Evolutionary conservation across 2,329 filamentous ascomycete species (phyloP), one percentile per base, ranked within the genome.

Genomic region (Scopulariopsis brevicaulis): DNA sequence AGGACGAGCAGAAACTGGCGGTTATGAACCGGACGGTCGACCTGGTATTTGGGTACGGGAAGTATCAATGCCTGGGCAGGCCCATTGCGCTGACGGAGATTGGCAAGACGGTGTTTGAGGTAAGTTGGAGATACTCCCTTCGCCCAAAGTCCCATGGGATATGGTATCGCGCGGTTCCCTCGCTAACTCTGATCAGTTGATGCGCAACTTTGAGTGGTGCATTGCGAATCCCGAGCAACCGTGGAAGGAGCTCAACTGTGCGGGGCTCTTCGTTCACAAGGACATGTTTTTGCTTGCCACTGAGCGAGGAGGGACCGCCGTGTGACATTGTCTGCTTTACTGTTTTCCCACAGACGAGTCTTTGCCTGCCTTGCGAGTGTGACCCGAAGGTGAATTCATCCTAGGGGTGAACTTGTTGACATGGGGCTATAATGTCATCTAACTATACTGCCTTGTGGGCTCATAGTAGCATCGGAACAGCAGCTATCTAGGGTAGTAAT

Each of bases 81-180:
- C 66, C 66, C 0, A 65, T 75, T 20, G 72, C 73, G 1, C 54
- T 69, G 10, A 69, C 74, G 63, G 72, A 75, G 62, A 22, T 74
- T 57, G 71, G 72, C 37, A 70, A 71, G 64, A 54, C 69, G 2
- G 65, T 73, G 46, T 72, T 75, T 24, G 74, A 79, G 68, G 71
- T 73, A 53, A 46, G 40, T 46, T 46, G 40, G 2, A 46, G 15
- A 6, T 12, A 6, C 6, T 40, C n/a, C 14, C 40, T 46, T n/a
- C n/a, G 5, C 40, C n/a, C 7, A 18, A 32, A 8, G 14, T 46
- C 3, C 11, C 12, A 4, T 40, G 24, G 46, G 2, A 59, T 20
- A 18, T 22, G 43, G 20, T 34, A 34, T 59, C 34, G 4, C 12
- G 32, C 20, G 14, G 12, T 35, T 55, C n/a, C 3, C 24, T 28